Evolutionary conservation across 352 stramenopile species (phyloP).

Genomic region (Phytophthora cactorum): DNA sequence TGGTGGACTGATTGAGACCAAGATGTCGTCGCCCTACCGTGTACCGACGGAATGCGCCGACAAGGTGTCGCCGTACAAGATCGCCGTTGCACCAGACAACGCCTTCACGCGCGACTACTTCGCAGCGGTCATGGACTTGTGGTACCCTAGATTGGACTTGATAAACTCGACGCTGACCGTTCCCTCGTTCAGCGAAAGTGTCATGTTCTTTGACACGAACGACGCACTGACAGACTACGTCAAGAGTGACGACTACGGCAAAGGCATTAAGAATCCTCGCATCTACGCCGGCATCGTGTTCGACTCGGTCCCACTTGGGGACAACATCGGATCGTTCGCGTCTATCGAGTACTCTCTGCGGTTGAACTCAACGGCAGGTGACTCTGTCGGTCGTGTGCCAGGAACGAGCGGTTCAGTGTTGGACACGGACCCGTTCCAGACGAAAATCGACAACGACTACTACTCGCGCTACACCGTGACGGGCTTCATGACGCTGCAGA

Average conservation of each 20-base stretch:
- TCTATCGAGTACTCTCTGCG: conserved; percentile 71
- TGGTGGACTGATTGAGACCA: conserved; percentile 39
- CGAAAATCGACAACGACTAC: conserved; percentile 38
- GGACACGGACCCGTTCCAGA: conserved; percentile 44
- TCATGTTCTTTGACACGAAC: conserved; percentile 62
- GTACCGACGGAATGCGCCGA: conserved; percentile 41
- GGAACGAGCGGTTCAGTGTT: conserved; percentile 42
- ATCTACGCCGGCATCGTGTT: conserved; percentile 74
- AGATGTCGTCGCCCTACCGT: conserved; percentile 41
- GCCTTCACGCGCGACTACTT: conserved; percentile 69
- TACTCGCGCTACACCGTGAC: conserved; percentile 54
- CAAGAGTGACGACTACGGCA: conserved; percentile 58
- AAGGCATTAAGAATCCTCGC: conserved; percentile 39
- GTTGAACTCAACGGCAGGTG: conserved; percentile 60
- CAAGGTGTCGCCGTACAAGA: conserved; percentile 52
- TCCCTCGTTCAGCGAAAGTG: conserved; percentile 61
- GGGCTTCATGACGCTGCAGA: conserved; percentile 79
- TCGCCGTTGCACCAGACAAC: conserved; percentile 65
- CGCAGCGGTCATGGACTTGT: conserved; percentile 52
- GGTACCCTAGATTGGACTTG: conserved; percentile 56
- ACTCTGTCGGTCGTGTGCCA: conserved; percentile 33
- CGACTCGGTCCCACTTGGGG: conserved; percentile 42
- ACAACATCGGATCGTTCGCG: conserved; percentile 48
- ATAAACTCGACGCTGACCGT: conserved; percentile 39
- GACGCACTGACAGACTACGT: conserved; percentile 55